Conservation (phyloP, 768 basidiomycete species). For the Mycena haematopus region DNA sequence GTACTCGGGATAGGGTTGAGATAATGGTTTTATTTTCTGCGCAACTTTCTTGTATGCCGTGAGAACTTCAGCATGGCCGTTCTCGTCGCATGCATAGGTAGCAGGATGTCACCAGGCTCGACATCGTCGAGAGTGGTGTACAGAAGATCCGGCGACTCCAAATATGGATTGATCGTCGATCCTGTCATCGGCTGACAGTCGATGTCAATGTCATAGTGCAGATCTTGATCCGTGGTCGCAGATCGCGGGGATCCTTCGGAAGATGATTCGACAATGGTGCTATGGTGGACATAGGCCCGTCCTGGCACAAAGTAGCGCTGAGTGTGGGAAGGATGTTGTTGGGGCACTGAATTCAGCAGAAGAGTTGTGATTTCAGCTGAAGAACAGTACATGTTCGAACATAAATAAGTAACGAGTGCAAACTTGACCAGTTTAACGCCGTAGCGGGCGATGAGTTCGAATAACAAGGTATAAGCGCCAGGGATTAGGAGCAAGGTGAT, state of each 20-base stretch:
- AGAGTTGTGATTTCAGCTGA: background rate
- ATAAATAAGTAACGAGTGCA: background rate
- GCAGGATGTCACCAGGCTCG: background rate
- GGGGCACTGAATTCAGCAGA: background rate
- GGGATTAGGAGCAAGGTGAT: background rate
- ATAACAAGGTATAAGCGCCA: background rate
- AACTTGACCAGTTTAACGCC: constrained; percentile 1
- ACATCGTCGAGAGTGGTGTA: background rate
- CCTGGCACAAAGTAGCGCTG: background rate
- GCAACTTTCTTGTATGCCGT: background rate
- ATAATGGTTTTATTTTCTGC: background rate
- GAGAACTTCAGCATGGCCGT: background rate
- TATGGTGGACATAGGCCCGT: background rate
- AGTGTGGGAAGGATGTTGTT: background rate
- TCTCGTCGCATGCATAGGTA: background rate
- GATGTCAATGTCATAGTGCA: background rate
- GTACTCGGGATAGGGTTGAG: background rate
- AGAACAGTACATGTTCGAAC: background rate
- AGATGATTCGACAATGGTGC: background rate
- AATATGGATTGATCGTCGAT: background rate
- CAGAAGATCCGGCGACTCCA: background rate
- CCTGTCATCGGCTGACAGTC: background rate
- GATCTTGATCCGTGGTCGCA: no score
- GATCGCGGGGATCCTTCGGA: no score
- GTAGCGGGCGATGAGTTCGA: constrained; percentile 4